Base-by-base conservation (phyloP, 257 asterid genomes). In the Nicotiana benthamiana region DNA sequence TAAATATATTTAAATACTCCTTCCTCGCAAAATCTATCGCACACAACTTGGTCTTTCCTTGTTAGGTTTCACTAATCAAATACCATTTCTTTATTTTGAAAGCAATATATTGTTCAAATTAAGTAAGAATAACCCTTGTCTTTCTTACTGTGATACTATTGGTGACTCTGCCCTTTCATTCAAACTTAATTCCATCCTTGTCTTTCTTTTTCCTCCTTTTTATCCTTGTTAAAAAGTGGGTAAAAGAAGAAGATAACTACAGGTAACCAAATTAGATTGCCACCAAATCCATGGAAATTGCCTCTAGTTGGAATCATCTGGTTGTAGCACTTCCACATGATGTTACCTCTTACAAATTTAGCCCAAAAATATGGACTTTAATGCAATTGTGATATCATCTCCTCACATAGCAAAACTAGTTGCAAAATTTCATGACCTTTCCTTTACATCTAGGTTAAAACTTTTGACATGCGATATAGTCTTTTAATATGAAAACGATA, bases 351-450 rank as follows among this genome's bases (percentile, higher is more conserved):
- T n/a, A 70, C 62, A 76, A 18, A 54, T 5, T 43, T 79, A n/a
- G 18, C 80, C 0, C 32, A 30, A 30, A 30, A 30, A 30, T 2
- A 30, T 16, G 3, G 81, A 81, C 62, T 26, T 84, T 6, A 0
- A 82, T 7, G 32, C 64, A 5, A 32, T 84, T 2, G 6, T 84
- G 0, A 67, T 81, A 40, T 84, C 87, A 1, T 84, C 87, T 3
- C 83, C 78, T 0, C 40, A 63, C 16, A 51, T 54, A 30, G 82
- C 85, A 4, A 60, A 51, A 57, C 32, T 57, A 27, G 6, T 61
- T 5, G 30, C 81, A 43, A 77, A 78, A 43, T 20, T 75, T 10
- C 79, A 78, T 20, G 85, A 84, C 32, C 32, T 30, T 30, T 30
- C 32, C 4, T n/a, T 30, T 30, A 4, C 32, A 30, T 30, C 32